Conservation (phyloP, 2,329 filamentous ascomycete species). For the Phaeoacremonium minimum region DNA sequence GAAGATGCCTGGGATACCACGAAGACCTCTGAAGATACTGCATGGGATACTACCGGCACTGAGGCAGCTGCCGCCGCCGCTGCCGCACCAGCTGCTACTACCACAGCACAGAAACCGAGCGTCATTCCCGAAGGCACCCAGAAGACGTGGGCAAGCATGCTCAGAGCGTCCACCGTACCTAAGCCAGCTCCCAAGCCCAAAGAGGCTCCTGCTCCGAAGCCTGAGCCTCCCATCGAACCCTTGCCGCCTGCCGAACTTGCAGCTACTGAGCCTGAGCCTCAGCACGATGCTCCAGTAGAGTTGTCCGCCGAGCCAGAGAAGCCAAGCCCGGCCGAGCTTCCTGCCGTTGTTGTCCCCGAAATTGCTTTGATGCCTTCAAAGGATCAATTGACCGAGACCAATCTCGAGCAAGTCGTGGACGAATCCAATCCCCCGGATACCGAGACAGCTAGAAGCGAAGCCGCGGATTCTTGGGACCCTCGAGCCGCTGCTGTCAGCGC, state of each 20-base stretch:
- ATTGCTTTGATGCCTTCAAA: constrained; percentile 63
- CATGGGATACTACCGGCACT: constrained; percentile 22
- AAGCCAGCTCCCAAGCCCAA: constrained; percentile 56
- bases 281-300: constrained; percentile 28
- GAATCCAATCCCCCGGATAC: constrained; percentile 72
- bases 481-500: constrained; percentile 54
- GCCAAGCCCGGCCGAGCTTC: constrained; percentile 22
- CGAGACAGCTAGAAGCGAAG: constrained; percentile 82
- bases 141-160: constrained; percentile 75
- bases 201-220: constrained; percentile 41
- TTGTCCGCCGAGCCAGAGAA: constrained; percentile 17
- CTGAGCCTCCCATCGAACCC: constrained; percentile 38
- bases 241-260: constrained; percentile 24
- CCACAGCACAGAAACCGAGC: constrained; percentile 21
- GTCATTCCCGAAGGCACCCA: constrained; percentile 31
- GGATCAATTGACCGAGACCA: constrained; percentile 83
- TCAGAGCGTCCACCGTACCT: constrained; percentile 53
- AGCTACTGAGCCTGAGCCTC: constrained; percentile 28
- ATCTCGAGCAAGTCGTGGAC: constrained; percentile 87
- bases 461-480: constrained; percentile 80
- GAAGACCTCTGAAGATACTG: constrained; percentile 30
- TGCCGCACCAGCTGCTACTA: constrained; percentile 18
- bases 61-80: constrained; percentile 31
- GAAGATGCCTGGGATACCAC: constrained; percentile 61
- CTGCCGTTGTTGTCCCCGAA: constrained; percentile 42